A percentile compares a stretch with the other conserved stretches of the same genome.
Evolutionary conservation across 1,139 yeast genomes (phyloP).

Genomic region (Debaryomyces coudertii): DNA sequence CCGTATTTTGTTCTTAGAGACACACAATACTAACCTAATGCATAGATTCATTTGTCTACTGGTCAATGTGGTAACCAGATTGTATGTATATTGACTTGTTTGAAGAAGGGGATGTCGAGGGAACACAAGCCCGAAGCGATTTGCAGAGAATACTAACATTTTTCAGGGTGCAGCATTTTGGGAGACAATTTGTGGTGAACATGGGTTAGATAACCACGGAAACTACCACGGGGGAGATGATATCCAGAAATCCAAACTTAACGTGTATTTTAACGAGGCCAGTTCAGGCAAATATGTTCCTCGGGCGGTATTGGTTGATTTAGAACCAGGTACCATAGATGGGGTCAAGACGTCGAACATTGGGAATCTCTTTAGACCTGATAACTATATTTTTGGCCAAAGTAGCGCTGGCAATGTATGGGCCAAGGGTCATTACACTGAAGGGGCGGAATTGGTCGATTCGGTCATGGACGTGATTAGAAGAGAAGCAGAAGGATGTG

Average conservation of each 20-base stretch:
- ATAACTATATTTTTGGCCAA: slow-evolving; percentile 85
- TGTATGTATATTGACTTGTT: slow-evolving; percentile 45
- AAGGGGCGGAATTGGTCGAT: slow-evolving; percentile 92
- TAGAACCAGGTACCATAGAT: slow-evolving; percentile 93
- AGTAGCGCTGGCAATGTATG: slow-evolving; percentile 93
- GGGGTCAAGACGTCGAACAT: slow-evolving; percentile 74
- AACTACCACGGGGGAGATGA: slow-evolving; percentile 70
- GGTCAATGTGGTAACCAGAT: slow-evolving; percentile 99
- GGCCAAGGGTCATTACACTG: slow-evolving; percentile 97
- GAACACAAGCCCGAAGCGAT: neutral
- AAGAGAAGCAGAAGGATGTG: slow-evolving; percentile 93
- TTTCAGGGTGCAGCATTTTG: slow-evolving; percentile 89
- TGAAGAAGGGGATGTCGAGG: neutral
- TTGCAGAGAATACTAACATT: slow-evolving; percentile 13
- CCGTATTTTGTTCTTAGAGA: neutral
- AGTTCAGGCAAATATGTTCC: slow-evolving; percentile 87
- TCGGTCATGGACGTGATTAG: slow-evolving; percentile 86
- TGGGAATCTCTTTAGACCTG: slow-evolving; percentile 89
- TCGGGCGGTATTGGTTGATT: slow-evolving; percentile 87
- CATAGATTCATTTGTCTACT: slow-evolving; percentile 88
- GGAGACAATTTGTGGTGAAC: slow-evolving; percentile 98
- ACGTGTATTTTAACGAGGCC: slow-evolving; percentile 61
- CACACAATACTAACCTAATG: slow-evolving; percentile 4
- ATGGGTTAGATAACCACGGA: slow-evolving; percentile 88
- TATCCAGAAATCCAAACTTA: slow-evolving; percentile 61